Evolutionary conservation across 1,284 basidiomycete genomes (phyloP).

Genomic region (Cryptococcus sp.): DNA sequence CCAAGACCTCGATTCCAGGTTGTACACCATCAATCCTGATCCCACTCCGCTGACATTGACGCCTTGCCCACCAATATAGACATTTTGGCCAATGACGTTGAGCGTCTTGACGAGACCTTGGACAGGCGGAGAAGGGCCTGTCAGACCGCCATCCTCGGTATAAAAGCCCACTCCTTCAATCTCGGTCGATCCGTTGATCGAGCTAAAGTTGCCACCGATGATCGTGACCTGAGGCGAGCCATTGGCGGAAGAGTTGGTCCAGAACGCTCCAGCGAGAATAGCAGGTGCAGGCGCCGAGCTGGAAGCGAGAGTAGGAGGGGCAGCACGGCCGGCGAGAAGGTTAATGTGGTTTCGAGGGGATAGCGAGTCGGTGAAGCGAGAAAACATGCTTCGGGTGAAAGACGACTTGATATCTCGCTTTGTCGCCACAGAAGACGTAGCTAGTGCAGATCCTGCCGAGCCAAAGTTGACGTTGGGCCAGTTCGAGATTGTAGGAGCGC

Average conservation of each 20-base stretch:
- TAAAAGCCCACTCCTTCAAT: slow-evolving; percentile 67
- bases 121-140: slow-evolving; percentile 52
- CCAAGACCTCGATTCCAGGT: slow-evolving; percentile 62
- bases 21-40: slow-evolving; percentile 68
- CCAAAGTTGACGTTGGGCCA: slow-evolving; percentile 31
- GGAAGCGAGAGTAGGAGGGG: slow-evolving; percentile 41
- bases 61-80: slow-evolving; percentile 71
- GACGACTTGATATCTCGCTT: slow-evolving; percentile 52
- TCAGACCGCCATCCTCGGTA: slow-evolving; percentile 55
- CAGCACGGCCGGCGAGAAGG: slow-evolving; percentile 52
- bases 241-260: slow-evolving; percentile 69
- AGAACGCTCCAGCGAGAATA: slow-evolving; percentile 81
- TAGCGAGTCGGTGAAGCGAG: slow-evolving; percentile 29
- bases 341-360: slow-evolving; percentile 22
- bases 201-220: slow-evolving; percentile 83
- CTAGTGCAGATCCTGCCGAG: slow-evolving; percentile 16
- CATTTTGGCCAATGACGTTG: slow-evolving; percentile 56
- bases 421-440: slow-evolving; percentile 8
- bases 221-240: slow-evolving; percentile 58
- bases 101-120: slow-evolving; percentile 69
- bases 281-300: slow-evolving; percentile 64
- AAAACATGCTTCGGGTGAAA: slow-evolving; percentile 42
- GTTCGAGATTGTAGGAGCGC: slow-evolving; percentile 24
- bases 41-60: slow-evolving; percentile 45
- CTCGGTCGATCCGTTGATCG: slow-evolving; percentile 41